Evolutionary conservation across 228 moss, liverwort and hornwort species (phyloP), one percentile per base, ranked within the genome.

Genomic region (Sphagnum magellanicum): DNA sequence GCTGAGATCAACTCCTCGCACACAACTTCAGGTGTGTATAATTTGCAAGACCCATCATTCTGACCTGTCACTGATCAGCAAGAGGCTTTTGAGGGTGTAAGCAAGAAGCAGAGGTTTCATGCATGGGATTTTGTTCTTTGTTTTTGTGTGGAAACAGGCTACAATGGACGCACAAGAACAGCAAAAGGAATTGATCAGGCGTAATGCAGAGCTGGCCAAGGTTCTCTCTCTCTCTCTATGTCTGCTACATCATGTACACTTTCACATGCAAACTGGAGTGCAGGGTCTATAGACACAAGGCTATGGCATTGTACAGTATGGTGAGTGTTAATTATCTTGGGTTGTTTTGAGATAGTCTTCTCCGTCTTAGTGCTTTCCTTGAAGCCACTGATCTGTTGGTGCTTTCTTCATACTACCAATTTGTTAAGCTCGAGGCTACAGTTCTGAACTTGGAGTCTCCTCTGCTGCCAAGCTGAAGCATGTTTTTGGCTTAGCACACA

Each of bases 151-250:
- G 63, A 61, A 67, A 48, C 76, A 89, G 89, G 89, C 72, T 10
- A 71, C 75, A 32, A 89, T 83, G 76, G 89, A 92, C 71, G 89
- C 79, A 58, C 84, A 83, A 71, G 81, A 83, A 65, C 87, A 92
- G 64, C 92, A 89, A 71, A 92, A 87, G 65, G 89, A 82, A 64
- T 48, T 89, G 70, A 87, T 92, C 51, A 76, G 92, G 70, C 92
- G 81, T 16, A 92, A 85, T 71, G 92, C 89, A 65, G 92, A 92
- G 76, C 77, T 87, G 67, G 92, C 92, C 49, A 83, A 92, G 92
- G 91, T 82, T 50, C 67, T 52, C 49, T 52, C 10, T 63, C 63
- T 63, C 63, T 55, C 12, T 82, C 49, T 52, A 0, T 63, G 1
- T 63, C 63, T 48, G 47, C 16, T 8, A 59, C 11, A 11, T 3